phyloP scores from a whole-genome alignment of 2,329 filamentous ascomycete genomes.

The Calonectria henricotiae region DNA sequence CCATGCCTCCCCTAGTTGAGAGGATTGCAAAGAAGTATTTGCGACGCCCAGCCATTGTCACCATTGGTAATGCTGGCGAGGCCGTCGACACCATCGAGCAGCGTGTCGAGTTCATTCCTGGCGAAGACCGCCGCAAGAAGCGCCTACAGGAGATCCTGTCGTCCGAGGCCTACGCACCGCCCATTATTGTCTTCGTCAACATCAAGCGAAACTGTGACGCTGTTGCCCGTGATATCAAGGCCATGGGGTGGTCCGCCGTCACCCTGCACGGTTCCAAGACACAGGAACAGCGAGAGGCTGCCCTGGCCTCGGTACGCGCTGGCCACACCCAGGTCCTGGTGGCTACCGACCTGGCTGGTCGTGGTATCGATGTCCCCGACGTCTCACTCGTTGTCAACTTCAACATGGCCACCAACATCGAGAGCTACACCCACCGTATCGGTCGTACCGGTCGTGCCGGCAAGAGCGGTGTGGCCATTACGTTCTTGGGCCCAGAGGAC shows the following conservation, averaged over 20 bases:
- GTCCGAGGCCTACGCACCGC: slow-evolving; percentile 85
- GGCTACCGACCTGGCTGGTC: slow-evolving; percentile 93
- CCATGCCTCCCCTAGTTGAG: slow-evolving; percentile 94
- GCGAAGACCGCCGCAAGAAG: slow-evolving; percentile 97
- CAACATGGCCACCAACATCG: slow-evolving; percentile 96
- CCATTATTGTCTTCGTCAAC: slow-evolving; percentile 99
- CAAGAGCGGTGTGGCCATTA: slow-evolving; percentile 96
- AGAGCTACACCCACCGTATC: slow-evolving; percentile 96
- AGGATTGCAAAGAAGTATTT: slow-evolving; percentile 98
- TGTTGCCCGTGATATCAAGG: slow-evolving; percentile 93
- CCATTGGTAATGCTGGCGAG: slow-evolving; percentile 94
- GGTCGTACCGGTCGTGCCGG: slow-evolving; percentile 97
- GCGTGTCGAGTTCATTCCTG: slow-evolving; percentile 90
- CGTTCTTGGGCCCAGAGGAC: slow-evolving; percentile 94
- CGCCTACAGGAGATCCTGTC: slow-evolving; percentile 91
- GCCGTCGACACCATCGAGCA: slow-evolving; percentile 99
- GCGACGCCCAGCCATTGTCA: slow-evolving; percentile 92
- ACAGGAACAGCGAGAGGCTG: slow-evolving; percentile 96
- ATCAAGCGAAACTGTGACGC: slow-evolving; percentile 99
- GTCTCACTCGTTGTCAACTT: slow-evolving; percentile 97
- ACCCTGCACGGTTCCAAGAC: slow-evolving; percentile 97
- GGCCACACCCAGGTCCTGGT: slow-evolving; percentile 91
- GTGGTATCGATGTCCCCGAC: slow-evolving; percentile 98
- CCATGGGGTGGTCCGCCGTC: slow-evolving; percentile 91
- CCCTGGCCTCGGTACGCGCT: slow-evolving; percentile 86